phyloP scores from a whole-genome alignment of 257 asterid genomes.

The Solanum bulbocastanum region DNA sequence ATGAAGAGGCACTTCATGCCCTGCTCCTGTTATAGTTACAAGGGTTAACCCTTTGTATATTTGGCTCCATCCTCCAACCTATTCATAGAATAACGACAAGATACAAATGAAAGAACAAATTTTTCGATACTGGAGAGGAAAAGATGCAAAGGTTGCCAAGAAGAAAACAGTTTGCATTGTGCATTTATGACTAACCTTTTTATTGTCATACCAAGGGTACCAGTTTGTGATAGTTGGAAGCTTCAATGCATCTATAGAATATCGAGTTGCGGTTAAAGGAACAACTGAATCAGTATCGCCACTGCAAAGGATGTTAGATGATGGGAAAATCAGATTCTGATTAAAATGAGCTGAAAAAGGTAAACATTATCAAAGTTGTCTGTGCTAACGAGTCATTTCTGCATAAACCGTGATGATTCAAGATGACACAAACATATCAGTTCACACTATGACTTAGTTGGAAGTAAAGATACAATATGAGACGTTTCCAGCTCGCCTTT shows the following conservation, averaged over 20 bases:
- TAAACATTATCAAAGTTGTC: not conserved
- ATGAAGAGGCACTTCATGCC: slow-evolving; percentile 97
- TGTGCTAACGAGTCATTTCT: not conserved
- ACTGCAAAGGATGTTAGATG: slow-evolving; percentile 21
- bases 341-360: not conserved
- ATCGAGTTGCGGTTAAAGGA: slow-evolving; percentile 91
- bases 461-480: not conserved
- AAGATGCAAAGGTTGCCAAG: not conserved
- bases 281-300: slow-evolving; percentile 96
- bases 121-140: not conserved
- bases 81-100: not conserved
- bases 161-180: not conserved
- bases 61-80: slow-evolving; percentile 99
- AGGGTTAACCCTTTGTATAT: slow-evolving; percentile 75
- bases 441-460: not conserved
- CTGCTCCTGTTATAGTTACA: slow-evolving; percentile 87
- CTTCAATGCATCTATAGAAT: slow-evolving; percentile 86
- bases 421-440: not conserved
- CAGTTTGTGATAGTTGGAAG: slow-evolving; percentile 73
- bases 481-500: not conserved
- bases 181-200: slow-evolving; percentile 35
- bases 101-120: not conserved
- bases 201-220: slow-evolving; percentile 87
- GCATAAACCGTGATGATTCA: not conserved
- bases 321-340: not conserved